A percentile compares a stretch with the other conserved stretches of the same genome.
phyloP scores from a whole-genome alignment of 129 eudicot genomes.

The Tagetes patula region DNA sequence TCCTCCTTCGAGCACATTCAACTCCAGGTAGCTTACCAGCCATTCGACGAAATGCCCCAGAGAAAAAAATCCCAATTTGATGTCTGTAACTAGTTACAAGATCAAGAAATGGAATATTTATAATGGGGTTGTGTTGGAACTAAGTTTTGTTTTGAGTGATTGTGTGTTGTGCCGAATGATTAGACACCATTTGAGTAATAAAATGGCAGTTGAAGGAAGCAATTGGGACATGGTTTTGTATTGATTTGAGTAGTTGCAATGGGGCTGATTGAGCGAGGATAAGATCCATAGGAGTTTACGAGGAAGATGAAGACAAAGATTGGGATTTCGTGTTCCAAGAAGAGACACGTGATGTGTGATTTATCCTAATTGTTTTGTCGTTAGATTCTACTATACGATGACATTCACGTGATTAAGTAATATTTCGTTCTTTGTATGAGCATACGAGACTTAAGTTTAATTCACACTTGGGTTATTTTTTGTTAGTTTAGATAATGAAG shows the following conservation, averaged over 20 bases:
- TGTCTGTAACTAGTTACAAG: no score
- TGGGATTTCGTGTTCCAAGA: not conserved
- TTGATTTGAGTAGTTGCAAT: not conserved
- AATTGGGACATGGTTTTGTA: not conserved
- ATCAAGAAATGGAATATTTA: not conserved
- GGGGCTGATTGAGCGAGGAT: not conserved
- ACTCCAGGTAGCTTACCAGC: constrained; percentile 91
- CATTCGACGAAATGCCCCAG: constrained; percentile 38
- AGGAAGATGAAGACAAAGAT: not conserved
- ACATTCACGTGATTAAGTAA: no score
- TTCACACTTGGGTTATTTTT: no score
- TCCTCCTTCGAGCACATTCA: constrained; percentile 75
- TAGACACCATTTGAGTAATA: no score
- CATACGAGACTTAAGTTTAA: no score
- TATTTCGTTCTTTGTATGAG: no score
- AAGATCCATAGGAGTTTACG: constrained; percentile 14
- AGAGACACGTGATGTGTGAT: not conserved
- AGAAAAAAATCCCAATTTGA: not conserved
- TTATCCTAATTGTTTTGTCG: no score
- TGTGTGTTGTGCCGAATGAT: not conserved
- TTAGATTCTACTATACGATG: no score
- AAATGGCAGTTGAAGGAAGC: not conserved
- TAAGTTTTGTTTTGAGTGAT: constrained; percentile 6
- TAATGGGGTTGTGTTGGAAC: not conserved
- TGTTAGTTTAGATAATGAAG: no score